Base-by-base conservation (phyloP, 345 rosid genomes). In the Bretschneidera sinensis region DNA sequence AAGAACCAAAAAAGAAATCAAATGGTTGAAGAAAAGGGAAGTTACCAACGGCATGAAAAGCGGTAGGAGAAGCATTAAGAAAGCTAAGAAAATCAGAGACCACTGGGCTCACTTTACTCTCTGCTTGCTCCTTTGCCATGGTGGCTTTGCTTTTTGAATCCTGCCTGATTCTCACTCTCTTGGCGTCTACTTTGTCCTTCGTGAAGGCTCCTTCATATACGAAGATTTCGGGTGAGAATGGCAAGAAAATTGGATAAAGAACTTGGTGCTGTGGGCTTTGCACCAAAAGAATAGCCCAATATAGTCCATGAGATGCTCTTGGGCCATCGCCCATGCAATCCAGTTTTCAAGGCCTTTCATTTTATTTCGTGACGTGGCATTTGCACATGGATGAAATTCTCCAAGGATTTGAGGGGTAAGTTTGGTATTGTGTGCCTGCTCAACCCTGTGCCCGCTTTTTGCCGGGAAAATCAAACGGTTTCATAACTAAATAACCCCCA, bases 11-110 rank as follows among this genome's bases (percentile, higher is more conserved):
- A 8, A 28, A 8, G 8, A 2, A 8, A 8, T 3, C 5, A 39
- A 14, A 39, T 14, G 15, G 10, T 39, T 39, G 45, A 39, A 50
- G 48, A 18, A 25, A 35, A 25, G 1, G 9, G 59, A 35, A 35
- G 24, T 65, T 86, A 94, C 99, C 97, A 23, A 90, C 97, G 72
- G 99, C 99, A 53, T 94, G 99, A 66, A 94, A 94, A 34, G 99
- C 96, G n/a, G 99, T 94, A 23, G 99, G 97, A 45, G 97, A 90
- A 57, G 84, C 89, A 74, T 94, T 90, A 67, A 90, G 79, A 83
- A 86, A 94, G 70, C 78, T 48, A 70, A 94, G 72, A 62, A 94
- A 71, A 65, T 86, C 99, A 60, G 80, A 61, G 54, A 79, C 84
- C 17, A 87, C 69, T 20, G 71, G 23, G 70, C 18, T 71, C 22